phyloP scores from a whole-genome alignment of 495 filamentous ascomycete genomes.

The Annulohypoxylon moriforme region DNA sequence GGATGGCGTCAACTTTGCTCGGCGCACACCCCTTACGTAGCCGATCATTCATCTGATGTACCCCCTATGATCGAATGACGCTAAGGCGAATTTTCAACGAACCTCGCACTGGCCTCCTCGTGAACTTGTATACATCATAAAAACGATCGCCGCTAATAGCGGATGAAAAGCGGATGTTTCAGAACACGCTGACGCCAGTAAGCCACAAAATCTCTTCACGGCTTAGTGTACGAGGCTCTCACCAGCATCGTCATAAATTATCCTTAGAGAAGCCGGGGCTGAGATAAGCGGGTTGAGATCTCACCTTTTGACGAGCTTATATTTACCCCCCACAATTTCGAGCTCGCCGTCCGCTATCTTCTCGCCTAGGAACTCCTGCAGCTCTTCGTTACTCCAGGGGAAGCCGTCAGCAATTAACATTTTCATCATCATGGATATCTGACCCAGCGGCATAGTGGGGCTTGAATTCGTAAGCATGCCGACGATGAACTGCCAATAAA shows the following conservation, averaged over 20 bases:
- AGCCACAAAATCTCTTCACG: conserved; percentile 1
- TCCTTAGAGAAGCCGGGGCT: background rate
- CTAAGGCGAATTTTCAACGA: background rate
- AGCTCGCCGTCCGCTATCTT: conserved; percentile 78
- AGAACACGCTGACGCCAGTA: conserved; percentile 32
- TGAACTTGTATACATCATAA: background rate
- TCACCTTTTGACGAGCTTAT: conserved; percentile 67
- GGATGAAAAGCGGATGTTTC: conserved; percentile 26
- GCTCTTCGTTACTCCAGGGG: conserved; percentile 76
- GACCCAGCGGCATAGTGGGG: conserved; percentile 75
- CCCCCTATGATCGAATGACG: conserved; percentile 29
- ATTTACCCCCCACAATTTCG: conserved; percentile 79
- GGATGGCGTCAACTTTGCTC: conserved; percentile 33
- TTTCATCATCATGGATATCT: conserved; percentile 93
- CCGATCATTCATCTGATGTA: conserved; percentile 22
- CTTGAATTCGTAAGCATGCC: conserved; percentile 95
- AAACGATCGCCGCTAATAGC: conserved; percentile 31
- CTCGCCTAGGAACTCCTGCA: conserved; percentile 79
- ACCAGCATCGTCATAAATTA: background rate
- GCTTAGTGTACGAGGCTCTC: conserved; percentile 11
- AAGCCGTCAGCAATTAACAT: conserved; percentile 90
- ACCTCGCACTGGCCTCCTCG: background rate
- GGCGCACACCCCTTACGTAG: conserved; percentile 16
- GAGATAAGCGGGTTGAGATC: conserved; percentile 20
- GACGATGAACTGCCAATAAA: conserved; percentile 91